Evolutionary conservation across 305 asterid species (phyloP), one percentile per base, ranked within the genome.

Genomic region (Rubia balearica): DNA sequence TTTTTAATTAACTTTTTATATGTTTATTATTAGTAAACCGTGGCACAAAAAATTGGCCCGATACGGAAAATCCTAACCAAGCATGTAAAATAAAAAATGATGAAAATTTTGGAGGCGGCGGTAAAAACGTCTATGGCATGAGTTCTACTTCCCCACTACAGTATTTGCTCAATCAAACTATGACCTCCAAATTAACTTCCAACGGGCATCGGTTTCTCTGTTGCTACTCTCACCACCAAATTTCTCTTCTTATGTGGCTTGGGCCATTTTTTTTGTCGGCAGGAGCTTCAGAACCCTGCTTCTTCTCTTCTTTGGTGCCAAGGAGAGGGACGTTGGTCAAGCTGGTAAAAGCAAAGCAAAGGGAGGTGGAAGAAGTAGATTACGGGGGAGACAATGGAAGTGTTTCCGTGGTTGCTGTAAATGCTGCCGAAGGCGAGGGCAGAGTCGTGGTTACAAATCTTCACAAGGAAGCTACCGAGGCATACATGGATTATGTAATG

Each of bases 391-490:
- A 14, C 19, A 88, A 86, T 71, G 95, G 90, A 21, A 84, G 86
- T 30, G 81, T 71, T 46, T 79, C 70, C 40, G 63, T 80, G 68
- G 71, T 84, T 51, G 74, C 79, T 21, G 81, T 82, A 21, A 76
- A 69, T 62, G 85, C 12, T 12, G 62, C 82, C 13, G 88, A 80
- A 2, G 85, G 90, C 59, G 90, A 84, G 3, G 92, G 90, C 5
- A 87, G 92, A 70, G 51, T 93, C 49, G 82, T 93, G 12, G 72
- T 55, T 14, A 19, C 82, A 10, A 97, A 89, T 86, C 88, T 93
- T 69, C 98, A 90, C 71, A 91, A 87, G 87, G 97, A 93, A 84
- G 97, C 98, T 4, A 91, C 96, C 3, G 96, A 93, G 67, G 97
- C 97, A 38, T 93, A 91, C 74, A 82, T 91, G 89, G 69, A 96